Percentiles rank a stretch among this genome's conserved stretches.
phyloP scores from a whole-genome alignment of 495 filamentous ascomycete genomes.

The Xylaria sp. region DNA sequence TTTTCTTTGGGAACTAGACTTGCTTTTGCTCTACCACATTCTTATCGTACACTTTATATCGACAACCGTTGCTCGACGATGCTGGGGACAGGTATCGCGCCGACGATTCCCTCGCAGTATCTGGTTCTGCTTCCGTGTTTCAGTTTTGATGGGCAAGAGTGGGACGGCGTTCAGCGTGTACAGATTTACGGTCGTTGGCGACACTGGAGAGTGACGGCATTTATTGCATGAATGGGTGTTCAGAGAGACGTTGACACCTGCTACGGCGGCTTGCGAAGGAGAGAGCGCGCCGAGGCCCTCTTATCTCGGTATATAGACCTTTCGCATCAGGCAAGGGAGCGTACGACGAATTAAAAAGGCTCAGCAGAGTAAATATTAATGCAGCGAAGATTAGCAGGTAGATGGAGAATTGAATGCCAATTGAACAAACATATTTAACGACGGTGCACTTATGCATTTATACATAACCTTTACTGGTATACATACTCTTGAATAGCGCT shows the following conservation, averaged over 20 bases:
- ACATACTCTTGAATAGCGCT: not conserved
- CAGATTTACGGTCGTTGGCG: constrained; percentile 17
- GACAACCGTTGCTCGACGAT: constrained; percentile 10
- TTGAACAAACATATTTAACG: constrained; percentile 10
- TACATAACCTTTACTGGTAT: not conserved
- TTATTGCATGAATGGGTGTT: constrained; percentile 24
- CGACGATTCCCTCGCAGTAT: not conserved
- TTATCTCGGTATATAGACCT: constrained; percentile 26
- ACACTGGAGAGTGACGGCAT: constrained; percentile 21
- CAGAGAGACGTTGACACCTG: constrained; percentile 6
- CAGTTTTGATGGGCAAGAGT: constrained; percentile 10
- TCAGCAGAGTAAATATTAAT: constrained; percentile 23
- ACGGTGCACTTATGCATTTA: not conserved
- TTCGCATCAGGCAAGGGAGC: constrained; percentile 11
- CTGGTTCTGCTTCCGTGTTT: constrained; percentile 18
- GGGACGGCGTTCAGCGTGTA: constrained; percentile 28
- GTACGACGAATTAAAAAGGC: not conserved
- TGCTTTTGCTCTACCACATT: constrained; percentile 17
- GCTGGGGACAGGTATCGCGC: constrained; percentile 5
- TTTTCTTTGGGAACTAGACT: constrained; percentile 26
- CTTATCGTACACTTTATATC: constrained; percentile 13
- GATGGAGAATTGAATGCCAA: not conserved
- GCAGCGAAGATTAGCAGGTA: constrained; percentile 21
- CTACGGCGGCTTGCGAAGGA: constrained; percentile 7
- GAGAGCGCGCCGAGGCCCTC: not conserved